Percentiles rank a stretch among this genome's conserved stretches.
Evolutionary conservation across 2,329 filamentous ascomycete genomes (phyloP).

Genomic region (Nothophoma quercina): DNA sequence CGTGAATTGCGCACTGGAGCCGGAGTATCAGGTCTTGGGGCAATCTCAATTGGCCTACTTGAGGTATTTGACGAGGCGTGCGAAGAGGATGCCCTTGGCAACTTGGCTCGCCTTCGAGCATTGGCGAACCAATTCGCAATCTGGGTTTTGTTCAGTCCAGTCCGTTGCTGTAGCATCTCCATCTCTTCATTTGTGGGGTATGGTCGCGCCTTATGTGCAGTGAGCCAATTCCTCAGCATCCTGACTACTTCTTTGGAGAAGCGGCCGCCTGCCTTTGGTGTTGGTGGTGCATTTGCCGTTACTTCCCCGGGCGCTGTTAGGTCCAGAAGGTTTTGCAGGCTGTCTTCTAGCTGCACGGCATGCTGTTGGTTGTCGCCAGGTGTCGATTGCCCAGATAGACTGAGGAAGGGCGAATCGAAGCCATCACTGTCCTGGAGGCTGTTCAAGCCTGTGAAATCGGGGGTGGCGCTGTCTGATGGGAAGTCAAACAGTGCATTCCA

Average conservation of each 20-base stretch:
- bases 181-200: conserved; percentile 35
- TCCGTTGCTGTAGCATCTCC: conserved; percentile 24
- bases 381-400: conserved; percentile 11
- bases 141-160: conserved; percentile 35
- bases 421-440: conserved; percentile 8
- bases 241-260: conserved; percentile 36
- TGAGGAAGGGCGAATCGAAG: conserved; percentile 12
- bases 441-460: conserved; percentile 9
- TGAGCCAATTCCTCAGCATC: conserved; percentile 35
- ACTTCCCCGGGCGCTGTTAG: not conserved
- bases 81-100: conserved; percentile 17
- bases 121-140: conserved; percentile 42
- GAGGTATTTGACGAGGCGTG: conserved; percentile 7
- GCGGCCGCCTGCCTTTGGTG: conserved; percentile 18
- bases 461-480: conserved; percentile 1
- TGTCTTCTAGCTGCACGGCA: conserved; percentile 4
- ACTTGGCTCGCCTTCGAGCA: conserved; percentile 33
- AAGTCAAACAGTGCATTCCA: conserved; percentile 13
- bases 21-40: conserved; percentile 32
- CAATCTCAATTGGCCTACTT: conserved; percentile 29
- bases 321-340: conserved; percentile 4
- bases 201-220: conserved; percentile 29
- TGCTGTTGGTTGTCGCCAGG: conserved; percentile 11
- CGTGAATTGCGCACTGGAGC: conserved; percentile 16
- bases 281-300: not conserved